Conservation (phyloP, 1,284 basidiomycete species). For the Ustilago hordei region DNA sequence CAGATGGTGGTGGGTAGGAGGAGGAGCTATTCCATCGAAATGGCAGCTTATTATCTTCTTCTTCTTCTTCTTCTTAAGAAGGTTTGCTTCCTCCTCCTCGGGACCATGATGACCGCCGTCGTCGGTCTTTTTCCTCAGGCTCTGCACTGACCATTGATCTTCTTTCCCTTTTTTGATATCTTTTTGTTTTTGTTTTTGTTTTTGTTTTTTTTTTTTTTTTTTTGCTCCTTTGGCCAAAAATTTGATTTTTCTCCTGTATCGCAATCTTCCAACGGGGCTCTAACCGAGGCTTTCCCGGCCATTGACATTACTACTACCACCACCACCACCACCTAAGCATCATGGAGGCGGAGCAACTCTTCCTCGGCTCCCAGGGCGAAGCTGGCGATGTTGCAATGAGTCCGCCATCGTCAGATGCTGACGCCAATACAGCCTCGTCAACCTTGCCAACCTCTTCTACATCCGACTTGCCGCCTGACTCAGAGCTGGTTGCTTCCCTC, state of each 20-base stretch:
- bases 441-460: slow-evolving; percentile 29
- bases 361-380: slow-evolving; percentile 23
- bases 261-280: not conserved
- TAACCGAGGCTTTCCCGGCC: no score
- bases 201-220: not conserved
- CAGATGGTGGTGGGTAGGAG: slow-evolving; percentile 8
- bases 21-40: not conserved
- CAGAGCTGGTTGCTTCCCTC: slow-evolving; percentile 60
- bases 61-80: not conserved
- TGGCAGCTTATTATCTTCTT: not conserved
- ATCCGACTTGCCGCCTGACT: slow-evolving; percentile 44
- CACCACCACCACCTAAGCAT: slow-evolving; percentile 8
- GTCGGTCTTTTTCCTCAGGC: not conserved
- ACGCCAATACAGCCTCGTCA: slow-evolving; percentile 1
- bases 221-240: not conserved
- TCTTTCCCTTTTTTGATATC: not conserved
- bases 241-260: not conserved
- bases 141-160: slow-evolving; percentile 29
- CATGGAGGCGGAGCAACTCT: slow-evolving; percentile 37
- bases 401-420: not conserved
- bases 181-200: not conserved
- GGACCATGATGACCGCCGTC: not conserved
- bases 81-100: not conserved
- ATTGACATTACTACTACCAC: not conserved
- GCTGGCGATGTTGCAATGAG: slow-evolving; percentile 20